These are phyloP conservation scores for Xylaria venustula DNA, from an alignment of 495 filamentous ascomycete species.

Conservation along the genomic window DNA sequence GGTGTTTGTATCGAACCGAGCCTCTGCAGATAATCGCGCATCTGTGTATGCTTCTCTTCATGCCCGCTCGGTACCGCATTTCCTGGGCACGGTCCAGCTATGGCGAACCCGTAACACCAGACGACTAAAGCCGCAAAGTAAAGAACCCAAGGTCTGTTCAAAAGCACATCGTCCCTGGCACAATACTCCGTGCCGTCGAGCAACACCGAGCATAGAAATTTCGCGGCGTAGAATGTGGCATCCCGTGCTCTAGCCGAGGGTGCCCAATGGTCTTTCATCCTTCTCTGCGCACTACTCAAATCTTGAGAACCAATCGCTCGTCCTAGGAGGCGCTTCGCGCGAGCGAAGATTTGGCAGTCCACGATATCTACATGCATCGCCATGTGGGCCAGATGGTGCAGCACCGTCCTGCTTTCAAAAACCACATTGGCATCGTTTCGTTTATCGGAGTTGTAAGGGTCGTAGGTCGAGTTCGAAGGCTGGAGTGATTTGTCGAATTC, in stretches of 20 bases:
- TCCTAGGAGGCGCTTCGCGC: slow-evolving; percentile 79
- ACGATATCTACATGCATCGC: slow-evolving; percentile 96
- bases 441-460: slow-evolving; percentile 48
- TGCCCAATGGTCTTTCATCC: slow-evolving; percentile 89
- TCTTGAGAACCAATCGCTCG: slow-evolving; percentile 81
- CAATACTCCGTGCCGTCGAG: slow-evolving; percentile 64
- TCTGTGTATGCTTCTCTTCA: slow-evolving; percentile 69
- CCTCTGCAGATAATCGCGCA: slow-evolving; percentile 72
- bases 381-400: slow-evolving; percentile 96
- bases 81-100: slow-evolving; percentile 70
- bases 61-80: slow-evolving; percentile 50
- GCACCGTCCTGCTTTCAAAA: slow-evolving; percentile 81
- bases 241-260: slow-evolving; percentile 88
- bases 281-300: slow-evolving; percentile 72
- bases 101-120: slow-evolving; percentile 91
- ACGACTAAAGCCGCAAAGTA: slow-evolving; percentile 91
- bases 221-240: slow-evolving; percentile 89
- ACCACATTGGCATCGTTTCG: slow-evolving; percentile 68
- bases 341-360: slow-evolving; percentile 95
- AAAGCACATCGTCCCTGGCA: slow-evolving; percentile 82
- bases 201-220: slow-evolving; percentile 80
- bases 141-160: slow-evolving; percentile 96
- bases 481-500: slow-evolving; percentile 86
- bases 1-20: slow-evolving; percentile 76
- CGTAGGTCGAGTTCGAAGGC: slow-evolving; percentile 40